phyloP scores from a whole-genome alignment of 371 early-diverging fungal species.

The Amoeboaphelidium protococcarum region DNA sequence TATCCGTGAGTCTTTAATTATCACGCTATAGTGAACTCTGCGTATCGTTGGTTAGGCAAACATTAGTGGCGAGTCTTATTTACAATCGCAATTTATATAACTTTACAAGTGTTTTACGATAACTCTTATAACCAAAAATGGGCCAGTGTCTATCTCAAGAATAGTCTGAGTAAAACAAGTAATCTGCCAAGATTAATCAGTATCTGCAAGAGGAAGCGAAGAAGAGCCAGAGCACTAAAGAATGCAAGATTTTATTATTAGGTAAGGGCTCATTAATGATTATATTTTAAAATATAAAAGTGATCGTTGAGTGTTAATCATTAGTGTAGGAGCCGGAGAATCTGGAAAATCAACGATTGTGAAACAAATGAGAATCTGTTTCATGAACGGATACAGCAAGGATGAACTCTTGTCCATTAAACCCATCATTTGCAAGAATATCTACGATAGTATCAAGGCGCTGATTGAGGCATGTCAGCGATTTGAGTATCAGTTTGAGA shows the following conservation, averaged over 20 bases:
- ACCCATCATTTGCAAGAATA: neutral
- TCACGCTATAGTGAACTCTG: too few species aligned
- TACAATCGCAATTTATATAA: too few species aligned
- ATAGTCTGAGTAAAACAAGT: neutral
- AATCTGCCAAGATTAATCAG: neutral
- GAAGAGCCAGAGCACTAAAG: neutral
- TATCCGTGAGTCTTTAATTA: too few species aligned
- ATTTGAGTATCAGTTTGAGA: neutral
- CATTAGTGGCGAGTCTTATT: too few species aligned
- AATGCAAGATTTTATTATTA: neutral
- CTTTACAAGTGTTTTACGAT: too few species aligned
- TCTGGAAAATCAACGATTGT: slow-evolving; percentile 8
- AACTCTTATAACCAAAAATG: too few species aligned
- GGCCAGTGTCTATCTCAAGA: neutral
- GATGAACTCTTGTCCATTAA: neutral
- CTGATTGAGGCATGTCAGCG: neutral
- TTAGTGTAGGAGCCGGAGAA: slow-evolving; percentile 3
- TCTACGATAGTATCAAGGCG: neutral
- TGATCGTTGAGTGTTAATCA: neutral
- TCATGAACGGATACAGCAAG: slow-evolving; percentile 2
- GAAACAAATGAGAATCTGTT: slow-evolving; percentile 5
- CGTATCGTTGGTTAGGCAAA: too few species aligned
- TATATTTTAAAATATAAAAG: neutral
- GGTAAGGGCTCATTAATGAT: too few species aligned
- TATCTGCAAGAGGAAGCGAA: neutral